A percentile compares a stretch with the other conserved stretches of the same genome.
phyloP scores from a whole-genome alignment of 495 filamentous ascomycete species.

The Pseudotulostoma volvatum region DNA sequence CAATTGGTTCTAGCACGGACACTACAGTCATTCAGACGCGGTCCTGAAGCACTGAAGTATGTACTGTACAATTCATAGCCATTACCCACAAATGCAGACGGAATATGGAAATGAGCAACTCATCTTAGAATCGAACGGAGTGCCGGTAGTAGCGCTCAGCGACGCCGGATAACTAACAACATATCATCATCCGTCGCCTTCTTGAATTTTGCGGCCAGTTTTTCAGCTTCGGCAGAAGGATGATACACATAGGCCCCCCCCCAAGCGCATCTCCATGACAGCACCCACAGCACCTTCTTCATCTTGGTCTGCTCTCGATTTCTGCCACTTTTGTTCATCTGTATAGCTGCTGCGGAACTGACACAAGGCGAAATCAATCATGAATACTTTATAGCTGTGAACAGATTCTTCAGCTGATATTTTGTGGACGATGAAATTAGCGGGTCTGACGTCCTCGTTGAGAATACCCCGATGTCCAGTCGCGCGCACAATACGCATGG shows the following conservation, averaged over 20 bases:
- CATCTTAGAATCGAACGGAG: too few relatives aligned
- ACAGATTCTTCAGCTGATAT: neutral
- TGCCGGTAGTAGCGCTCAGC: too few relatives aligned
- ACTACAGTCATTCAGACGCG: too few relatives aligned
- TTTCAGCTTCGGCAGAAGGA: conserved; percentile 7
- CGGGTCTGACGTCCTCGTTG: conserved; percentile 13
- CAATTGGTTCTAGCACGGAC: too few relatives aligned
- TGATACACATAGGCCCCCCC: conserved; percentile 10
- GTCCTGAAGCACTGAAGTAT: too few relatives aligned
- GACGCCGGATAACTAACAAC: too few relatives aligned
- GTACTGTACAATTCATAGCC: too few relatives aligned
- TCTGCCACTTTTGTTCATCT: conserved; percentile 10
- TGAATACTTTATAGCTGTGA: conserved; percentile 9
- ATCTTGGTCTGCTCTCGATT: conserved; percentile 10
- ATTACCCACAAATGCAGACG: too few relatives aligned
- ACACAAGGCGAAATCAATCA: conserved; percentile 19
- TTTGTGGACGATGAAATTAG: conserved; percentile 14
- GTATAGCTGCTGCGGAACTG: conserved; percentile 10
- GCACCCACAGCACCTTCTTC: conserved; percentile 15
- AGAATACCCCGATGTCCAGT: conserved; percentile 12
- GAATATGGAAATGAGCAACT: too few relatives aligned
- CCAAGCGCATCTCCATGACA: conserved; percentile 9
- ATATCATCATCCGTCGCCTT: too few relatives aligned
- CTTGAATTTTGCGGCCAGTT: neutral
- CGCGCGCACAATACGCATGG: conserved; percentile 9